Evolutionary conservation across 129 eudicot species (phyloP).

Genomic region (Chrysanthemum makinoi): DNA sequence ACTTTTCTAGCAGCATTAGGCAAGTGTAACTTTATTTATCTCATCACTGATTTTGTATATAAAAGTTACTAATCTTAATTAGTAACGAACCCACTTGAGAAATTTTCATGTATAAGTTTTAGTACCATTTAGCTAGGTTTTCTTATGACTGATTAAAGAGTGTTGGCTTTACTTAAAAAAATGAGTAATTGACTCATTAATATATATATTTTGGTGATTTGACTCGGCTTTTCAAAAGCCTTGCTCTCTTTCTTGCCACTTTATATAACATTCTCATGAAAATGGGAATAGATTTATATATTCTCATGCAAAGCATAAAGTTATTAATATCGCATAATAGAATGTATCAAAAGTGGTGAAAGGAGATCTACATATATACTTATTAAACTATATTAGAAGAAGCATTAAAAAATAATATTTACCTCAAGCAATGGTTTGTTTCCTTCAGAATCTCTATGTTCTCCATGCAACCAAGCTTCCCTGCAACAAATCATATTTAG

Average conservation of each 20-base stretch:
- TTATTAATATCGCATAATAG: slow-evolving; percentile 29
- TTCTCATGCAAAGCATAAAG: slow-evolving; percentile 46
- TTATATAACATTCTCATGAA: slow-evolving; percentile 42
- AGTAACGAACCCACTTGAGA: no score
- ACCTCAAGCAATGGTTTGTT: slow-evolving; percentile 75
- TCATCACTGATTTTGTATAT: neutral
- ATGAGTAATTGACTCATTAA: slow-evolving; percentile 44
- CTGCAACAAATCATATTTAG: slow-evolving; percentile 54
- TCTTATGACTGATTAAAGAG: neutral
- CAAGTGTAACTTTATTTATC: no score
- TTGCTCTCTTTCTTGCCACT: slow-evolving; percentile 40
- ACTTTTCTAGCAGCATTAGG: no score
- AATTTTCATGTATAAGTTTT: no score
- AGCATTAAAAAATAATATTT: slow-evolving; percentile 22
- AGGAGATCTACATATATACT: slow-evolving; percentile 28
- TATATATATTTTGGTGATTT: slow-evolving; percentile 27
- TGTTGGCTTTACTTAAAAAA: slow-evolving; percentile 29
- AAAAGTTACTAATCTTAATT: no score
- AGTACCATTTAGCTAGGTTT: neutral
- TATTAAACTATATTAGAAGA: slow-evolving; percentile 11
- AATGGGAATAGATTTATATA: slow-evolving; percentile 29
- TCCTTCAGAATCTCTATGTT: slow-evolving; percentile 54
- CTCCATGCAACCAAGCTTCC: slow-evolving; percentile 95
- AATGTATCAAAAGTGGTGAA: slow-evolving; percentile 38
- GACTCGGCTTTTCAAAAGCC: slow-evolving; percentile 58